Evolutionary conservation across 805 yeast genomes (phyloP), one percentile per base, ranked within the genome.

Genomic region (Tetrapisispora namnaoensis): DNA sequence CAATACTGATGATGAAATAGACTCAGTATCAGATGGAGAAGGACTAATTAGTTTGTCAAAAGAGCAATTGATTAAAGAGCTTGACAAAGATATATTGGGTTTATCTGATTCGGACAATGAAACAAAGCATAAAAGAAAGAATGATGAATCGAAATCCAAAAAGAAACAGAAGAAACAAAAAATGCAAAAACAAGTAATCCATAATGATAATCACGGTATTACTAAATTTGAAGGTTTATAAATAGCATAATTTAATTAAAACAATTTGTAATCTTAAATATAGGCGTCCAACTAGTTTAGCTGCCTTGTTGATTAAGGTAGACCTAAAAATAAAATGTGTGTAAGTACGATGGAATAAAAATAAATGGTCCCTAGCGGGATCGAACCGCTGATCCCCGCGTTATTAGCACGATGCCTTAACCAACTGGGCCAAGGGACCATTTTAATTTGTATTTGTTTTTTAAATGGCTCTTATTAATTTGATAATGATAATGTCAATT

Each of bases 131-230:
- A 56, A 57, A 36, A 56, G 56, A 44, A 47, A 27, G 35, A 43
- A 48, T 35, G 48, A 40, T 17, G 63, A 61, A 43, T 55, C 56
- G 48, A 66, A 61, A 53, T 63, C 61, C 52, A 58, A 57, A 50
- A 53, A 67, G 47, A 70, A 71, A 53, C 66, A 67, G 49, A 57
- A 58, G 36, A 66, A 65, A 50, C 50, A 68, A 42, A 77, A 76
- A 47, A 38, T 17, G 2, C 21, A 37, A 22, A 42, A 42, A 22
- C 24, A 35, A 14, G 52, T 69, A 50, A 20, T 18, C 17, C 80
- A 74, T 42, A 71, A 71, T 32, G 79, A 76, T 47, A 82, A 77
- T 49, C 86, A 80, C 53, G 87, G 87, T 0, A 82, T 83, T 46
- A 70, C 75, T 39, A 77, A 69, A 55, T 83, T 83, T 57, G 88